Conservation (phyloP, 208 protist species). For the Crithidia bombi region DNA sequence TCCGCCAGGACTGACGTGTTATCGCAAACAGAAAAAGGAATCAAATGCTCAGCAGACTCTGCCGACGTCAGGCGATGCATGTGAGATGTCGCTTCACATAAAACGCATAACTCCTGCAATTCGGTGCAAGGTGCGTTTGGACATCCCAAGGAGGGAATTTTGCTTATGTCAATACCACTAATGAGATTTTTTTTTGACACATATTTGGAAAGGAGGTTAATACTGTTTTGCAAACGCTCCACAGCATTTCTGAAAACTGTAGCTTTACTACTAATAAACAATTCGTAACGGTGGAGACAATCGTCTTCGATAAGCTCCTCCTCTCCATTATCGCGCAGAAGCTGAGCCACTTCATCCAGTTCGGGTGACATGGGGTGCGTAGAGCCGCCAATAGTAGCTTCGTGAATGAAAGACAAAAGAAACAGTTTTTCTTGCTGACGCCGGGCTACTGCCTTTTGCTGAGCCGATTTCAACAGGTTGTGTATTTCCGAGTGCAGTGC, state of each 20-base stretch:
- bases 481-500: background rate
- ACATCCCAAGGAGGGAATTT: too few species aligned
- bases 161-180: too few species aligned
- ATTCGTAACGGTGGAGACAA: constrained; percentile 15
- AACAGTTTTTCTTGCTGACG: constrained; percentile 1
- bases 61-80: background rate
- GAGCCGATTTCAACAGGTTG: background rate
- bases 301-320: constrained; percentile 25
- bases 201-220: too few species aligned
- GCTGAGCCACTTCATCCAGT: background rate
- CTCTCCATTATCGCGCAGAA: constrained; percentile 9
- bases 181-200: too few species aligned
- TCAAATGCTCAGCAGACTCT: background rate
- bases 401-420: background rate
- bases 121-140: background rate
- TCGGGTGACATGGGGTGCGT: too few species aligned
- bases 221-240: too few species aligned
- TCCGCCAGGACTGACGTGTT: background rate
- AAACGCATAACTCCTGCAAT: background rate
- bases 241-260: background rate
- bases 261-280: background rate
- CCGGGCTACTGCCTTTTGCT: background rate
- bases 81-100: background rate
- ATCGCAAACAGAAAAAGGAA: background rate
- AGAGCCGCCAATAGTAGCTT: background rate